Evolutionary conservation across 805 yeast species (phyloP), one percentile per base, ranked within the genome.

Genomic region (Kregervanrija pseudodelftensis): DNA sequence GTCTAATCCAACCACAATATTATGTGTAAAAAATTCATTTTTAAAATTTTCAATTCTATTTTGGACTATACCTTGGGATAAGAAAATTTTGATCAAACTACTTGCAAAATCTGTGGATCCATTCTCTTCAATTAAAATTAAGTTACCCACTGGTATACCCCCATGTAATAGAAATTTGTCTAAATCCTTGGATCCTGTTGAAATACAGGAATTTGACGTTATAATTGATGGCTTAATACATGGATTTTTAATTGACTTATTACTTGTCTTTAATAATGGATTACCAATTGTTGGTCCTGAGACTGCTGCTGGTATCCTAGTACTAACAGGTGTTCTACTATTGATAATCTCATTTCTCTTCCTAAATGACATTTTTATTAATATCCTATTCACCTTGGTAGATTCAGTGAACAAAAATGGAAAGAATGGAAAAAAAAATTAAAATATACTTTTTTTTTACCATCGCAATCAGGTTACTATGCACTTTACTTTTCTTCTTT

Each of bases 81-180:
- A 80, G 66, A 81, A 85, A 3, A 78, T 67, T 50, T 89, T 79
- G 28, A 80, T 60, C 33, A 91, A 51, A 10, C 86, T 80, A 5
- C 88, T 74, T 7, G 85, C 73, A 58, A 88, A 91, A 57, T 91
- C 97, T 0, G 98, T 91, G 7, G 91, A 82, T 0, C 95, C 93
- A 12, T 77, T 74, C 59, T 91, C 98, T 60, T 87, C 91, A 4
- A 91, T 59, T 11, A 90, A 60, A 34, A 89, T 58, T 5, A 85
- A 73, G 10, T 71, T 64, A 1, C 96, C 95, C 11, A 86, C 53
- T 1, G 98, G 98, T 12, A 90, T 60, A 1, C 99, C 99, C 45
- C 78, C 83, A 61, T 91, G 98, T 1, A 75, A 77, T 42, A 91
- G 59, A 3, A 86, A 63, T 50, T 72, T 77, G 61, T 91, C 98